phyloP scores from a whole-genome alignment of 1,139 yeast species.

The Yamadazyma sp. region DNA sequence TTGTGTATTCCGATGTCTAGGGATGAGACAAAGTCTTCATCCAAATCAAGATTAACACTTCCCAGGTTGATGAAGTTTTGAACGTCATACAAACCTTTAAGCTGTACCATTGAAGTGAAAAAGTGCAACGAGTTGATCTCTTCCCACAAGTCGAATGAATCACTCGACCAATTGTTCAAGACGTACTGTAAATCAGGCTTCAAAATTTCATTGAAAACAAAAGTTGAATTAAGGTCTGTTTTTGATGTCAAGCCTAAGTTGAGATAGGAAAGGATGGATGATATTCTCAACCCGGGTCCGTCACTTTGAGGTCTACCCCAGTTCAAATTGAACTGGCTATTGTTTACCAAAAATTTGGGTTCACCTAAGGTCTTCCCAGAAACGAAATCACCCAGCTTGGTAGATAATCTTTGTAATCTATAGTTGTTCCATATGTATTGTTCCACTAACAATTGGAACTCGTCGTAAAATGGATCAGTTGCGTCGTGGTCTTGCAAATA shows the following conservation, averaged over 20 bases:
- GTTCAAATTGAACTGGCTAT: conserved; percentile 53
- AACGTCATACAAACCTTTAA: conserved; percentile 67
- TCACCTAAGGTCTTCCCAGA: conserved; percentile 61
- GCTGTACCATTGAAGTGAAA: conserved; percentile 74
- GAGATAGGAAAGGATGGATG: conserved; percentile 62
- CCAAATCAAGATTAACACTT: conserved; percentile 26
- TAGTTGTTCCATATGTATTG: conserved; percentile 61
- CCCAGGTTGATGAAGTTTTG: conserved; percentile 37
- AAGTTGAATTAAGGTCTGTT: conserved; percentile 21
- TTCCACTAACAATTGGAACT: conserved; percentile 38
- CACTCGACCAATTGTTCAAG: conserved; percentile 57
- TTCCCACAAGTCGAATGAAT: conserved; percentile 92
- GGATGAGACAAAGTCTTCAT: conserved; percentile 21
- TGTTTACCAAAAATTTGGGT: conserved; percentile 77
- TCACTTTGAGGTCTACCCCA: conserved; percentile 99
- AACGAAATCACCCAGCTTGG: conserved; percentile 66
- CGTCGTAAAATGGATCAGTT: conserved; percentile 3
- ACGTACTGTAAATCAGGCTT: conserved; percentile 74
- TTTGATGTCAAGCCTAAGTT: conserved; percentile 9
- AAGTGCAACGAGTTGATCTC: conserved; percentile 75
- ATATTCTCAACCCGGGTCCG: conserved; percentile 84
- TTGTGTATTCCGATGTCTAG: conserved; percentile 27
- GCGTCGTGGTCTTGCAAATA: conserved; percentile 31
- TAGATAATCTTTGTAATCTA: conserved; percentile 61
- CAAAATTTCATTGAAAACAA: conserved; percentile 53